These are phyloP conservation scores for Pseudonitzschia pungens DNA, from an alignment of 108 stramenopile species.

Conservation along the genomic window DNA sequence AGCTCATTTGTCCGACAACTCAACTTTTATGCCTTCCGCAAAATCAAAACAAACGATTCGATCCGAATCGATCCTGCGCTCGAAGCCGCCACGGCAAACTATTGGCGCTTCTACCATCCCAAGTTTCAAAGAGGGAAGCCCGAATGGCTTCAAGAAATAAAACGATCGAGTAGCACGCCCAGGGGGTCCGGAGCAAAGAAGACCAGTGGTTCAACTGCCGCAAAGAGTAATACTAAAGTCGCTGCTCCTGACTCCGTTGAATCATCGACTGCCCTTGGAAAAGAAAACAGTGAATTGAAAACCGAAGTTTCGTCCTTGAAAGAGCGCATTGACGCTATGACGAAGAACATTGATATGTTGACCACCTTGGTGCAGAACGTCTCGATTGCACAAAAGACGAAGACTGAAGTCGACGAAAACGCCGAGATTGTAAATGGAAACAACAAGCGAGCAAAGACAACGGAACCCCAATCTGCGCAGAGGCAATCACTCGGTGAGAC, in stretches of 20 bases:
- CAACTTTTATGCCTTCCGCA: conserved; percentile 91
- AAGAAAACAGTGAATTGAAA: conserved; percentile 41
- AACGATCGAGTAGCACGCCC: conserved; percentile 42
- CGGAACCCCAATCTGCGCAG: not conserved
- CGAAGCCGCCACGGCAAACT: conserved; percentile 72
- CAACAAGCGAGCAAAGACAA: conserved; percentile 27
- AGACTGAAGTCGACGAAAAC: not conserved
- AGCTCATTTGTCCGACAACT: conserved; percentile 82
- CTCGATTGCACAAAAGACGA: conserved; percentile 45
- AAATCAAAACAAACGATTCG: conserved; percentile 70
- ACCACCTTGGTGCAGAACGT: conserved; percentile 72
- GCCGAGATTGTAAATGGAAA: conserved; percentile 13
- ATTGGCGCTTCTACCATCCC: conserved; percentile 81
- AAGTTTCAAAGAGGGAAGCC: conserved; percentile 70
- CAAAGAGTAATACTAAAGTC: not conserved
- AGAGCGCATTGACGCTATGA: conserved; percentile 74
- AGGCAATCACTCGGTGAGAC: too few relatives aligned
- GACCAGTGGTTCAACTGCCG: not conserved
- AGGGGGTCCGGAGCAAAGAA: conserved; percentile 15
- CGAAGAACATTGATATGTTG: conserved; percentile 79
- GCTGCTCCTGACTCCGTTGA: not conserved
- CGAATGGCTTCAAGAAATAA: conserved; percentile 76
- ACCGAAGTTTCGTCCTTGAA: conserved; percentile 68
- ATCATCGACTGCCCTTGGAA: not conserved
- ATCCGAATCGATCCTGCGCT: conserved; percentile 68